Conservation (phyloP, 1,284 basidiomycete genomes). For the Leccinum fuscescens region DNA sequence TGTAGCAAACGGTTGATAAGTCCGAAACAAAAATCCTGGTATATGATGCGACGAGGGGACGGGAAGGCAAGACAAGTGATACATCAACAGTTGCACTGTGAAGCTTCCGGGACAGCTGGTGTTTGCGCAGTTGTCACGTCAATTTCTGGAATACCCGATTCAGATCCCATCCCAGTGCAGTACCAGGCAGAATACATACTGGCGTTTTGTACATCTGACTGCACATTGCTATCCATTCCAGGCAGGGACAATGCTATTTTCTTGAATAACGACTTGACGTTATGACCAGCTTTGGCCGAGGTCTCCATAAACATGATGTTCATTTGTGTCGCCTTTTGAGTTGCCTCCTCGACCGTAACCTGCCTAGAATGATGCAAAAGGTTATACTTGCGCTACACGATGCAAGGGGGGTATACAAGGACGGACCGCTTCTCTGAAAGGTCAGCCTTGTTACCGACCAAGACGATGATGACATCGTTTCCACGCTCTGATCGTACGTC, state of each 20-base stretch:
- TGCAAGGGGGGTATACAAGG: slow-evolving; percentile 19
- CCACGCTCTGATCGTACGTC: slow-evolving; percentile 97
- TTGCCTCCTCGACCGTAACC: slow-evolving; percentile 98
- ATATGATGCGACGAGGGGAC: slow-evolving; percentile 27
- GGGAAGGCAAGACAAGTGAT: neutral
- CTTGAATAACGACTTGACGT: slow-evolving; percentile 98
- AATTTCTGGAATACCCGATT: slow-evolving; percentile 56
- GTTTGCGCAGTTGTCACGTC: slow-evolving; percentile 70
- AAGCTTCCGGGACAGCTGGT: slow-evolving; percentile 72
- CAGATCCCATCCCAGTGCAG: slow-evolving; percentile 1
- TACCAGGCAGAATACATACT: slow-evolving; percentile 47
- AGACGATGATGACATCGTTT: slow-evolving; percentile 96
- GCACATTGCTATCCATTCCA: slow-evolving; percentile 86
- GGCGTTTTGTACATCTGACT: slow-evolving; percentile 66
- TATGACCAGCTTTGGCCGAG: slow-evolving; percentile 98
- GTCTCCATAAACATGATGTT: slow-evolving; percentile 99
- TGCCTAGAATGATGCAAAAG: slow-evolving; percentile 54
- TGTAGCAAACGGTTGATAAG: slow-evolving; percentile 16
- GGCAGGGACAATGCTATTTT: slow-evolving; percentile 99
- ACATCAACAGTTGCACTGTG: slow-evolving; percentile 68
- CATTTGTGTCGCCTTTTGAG: slow-evolving; percentile 88
- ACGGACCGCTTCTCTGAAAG: slow-evolving; percentile 85
- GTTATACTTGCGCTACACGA: slow-evolving; percentile 8
- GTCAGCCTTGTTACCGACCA: slow-evolving; percentile 99
- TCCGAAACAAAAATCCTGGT: slow-evolving; percentile 26